Evolutionary conservation across 257 asterid species (phyloP).

Genomic region (Solanum peruvianum): DNA sequence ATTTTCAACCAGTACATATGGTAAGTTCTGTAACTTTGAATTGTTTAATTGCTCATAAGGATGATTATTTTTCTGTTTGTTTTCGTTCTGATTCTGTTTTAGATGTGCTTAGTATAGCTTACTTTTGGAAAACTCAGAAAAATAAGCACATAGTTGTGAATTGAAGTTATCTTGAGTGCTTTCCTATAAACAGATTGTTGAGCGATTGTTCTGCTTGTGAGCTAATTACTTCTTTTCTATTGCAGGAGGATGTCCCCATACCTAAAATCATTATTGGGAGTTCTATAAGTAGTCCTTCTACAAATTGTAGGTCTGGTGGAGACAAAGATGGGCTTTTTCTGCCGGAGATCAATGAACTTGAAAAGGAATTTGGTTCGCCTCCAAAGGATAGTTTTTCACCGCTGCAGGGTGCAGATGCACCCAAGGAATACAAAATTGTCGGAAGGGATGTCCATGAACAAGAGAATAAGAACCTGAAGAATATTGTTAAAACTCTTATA

Average conservation of each 20-base stretch:
- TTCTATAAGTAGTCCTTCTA: not conserved
- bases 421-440: not conserved
- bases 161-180: not conserved
- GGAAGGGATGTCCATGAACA: constrained; percentile 18
- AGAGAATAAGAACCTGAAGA: constrained; percentile 45
- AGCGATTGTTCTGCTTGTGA: not conserved
- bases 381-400: not conserved
- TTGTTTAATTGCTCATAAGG: not conserved
- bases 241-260: not conserved
- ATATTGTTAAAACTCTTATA: constrained; percentile 39
- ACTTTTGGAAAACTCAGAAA: not conserved
- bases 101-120: not conserved
- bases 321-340: constrained; percentile 27
- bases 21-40: not conserved
- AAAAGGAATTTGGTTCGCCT: constrained; percentile 23
- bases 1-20: too few relatives aligned
- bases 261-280: not conserved
- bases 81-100: not conserved
- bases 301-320: not conserved
- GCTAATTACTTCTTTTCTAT: not conserved
- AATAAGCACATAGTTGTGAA: not conserved
- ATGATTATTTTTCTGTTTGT: not conserved
- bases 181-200: not conserved
- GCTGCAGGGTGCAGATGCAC: constrained; percentile 2
- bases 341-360: constrained; percentile 38